These are phyloP conservation scores for Alternaria gansuensis DNA, from an alignment of 2,329 filamentous ascomycete genomes.

Conservation along the genomic window DNA sequence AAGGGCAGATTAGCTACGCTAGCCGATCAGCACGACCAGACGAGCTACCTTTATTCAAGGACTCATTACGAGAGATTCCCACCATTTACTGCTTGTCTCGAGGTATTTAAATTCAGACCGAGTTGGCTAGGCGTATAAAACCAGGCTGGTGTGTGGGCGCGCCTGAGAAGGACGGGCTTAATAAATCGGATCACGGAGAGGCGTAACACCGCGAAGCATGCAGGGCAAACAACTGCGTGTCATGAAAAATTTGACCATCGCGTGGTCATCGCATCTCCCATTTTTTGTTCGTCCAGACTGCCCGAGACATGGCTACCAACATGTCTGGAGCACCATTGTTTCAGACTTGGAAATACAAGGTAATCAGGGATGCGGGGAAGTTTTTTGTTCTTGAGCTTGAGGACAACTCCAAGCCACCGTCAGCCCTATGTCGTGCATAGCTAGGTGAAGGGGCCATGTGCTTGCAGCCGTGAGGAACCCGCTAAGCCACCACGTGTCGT, in stretches of 20 bases:
- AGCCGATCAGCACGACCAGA: not conserved
- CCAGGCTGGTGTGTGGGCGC: not conserved
- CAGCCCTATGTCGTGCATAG: conserved; percentile 5
- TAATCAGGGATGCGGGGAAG: not conserved
- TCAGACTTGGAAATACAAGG: not conserved
- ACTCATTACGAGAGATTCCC: not conserved
- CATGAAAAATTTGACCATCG: not conserved
- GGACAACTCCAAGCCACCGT: not conserved
- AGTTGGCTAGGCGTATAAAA: not conserved
- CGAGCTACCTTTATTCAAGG: not conserved
- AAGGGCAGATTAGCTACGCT: conserved; percentile 1
- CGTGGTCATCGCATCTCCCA: not conserved
- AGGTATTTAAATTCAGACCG: not conserved
- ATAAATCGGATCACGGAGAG: not conserved
- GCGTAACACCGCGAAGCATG: not conserved
- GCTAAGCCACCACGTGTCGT: conserved; percentile 20
- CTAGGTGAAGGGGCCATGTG: not conserved
- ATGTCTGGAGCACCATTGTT: not conserved
- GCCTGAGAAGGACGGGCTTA: not conserved
- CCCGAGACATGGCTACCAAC: not conserved
- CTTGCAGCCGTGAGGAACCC: not conserved
- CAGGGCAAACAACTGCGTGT: not conserved
- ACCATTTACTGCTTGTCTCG: not conserved
- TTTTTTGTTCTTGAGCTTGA: not conserved
- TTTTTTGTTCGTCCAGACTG: not conserved